Evolutionary conservation across 208 protist genomes (phyloP).

Genomic region (Leishmania mexicana): DNA sequence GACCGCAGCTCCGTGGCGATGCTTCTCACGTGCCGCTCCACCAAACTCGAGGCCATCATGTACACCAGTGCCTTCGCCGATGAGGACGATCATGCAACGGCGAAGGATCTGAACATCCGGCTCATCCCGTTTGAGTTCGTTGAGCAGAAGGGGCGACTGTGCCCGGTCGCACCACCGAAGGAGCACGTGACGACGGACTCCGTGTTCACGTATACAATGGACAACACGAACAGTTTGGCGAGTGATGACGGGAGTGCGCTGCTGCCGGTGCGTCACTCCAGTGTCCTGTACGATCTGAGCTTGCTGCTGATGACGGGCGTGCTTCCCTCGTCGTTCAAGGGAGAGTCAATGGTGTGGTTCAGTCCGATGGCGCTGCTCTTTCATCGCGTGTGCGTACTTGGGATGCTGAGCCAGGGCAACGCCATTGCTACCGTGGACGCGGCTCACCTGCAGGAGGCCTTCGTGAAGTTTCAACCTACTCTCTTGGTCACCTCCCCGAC

Average conservation of each 20-base stretch:
- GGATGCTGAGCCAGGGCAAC: conserved; percentile 73
- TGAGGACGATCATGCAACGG: conserved; percentile 54
- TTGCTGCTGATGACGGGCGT: conserved; percentile 64
- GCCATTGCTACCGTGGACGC: conserved; percentile 58
- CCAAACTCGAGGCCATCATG: conserved; percentile 75
- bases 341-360: conserved; percentile 81
- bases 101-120: conserved; percentile 82
- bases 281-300: conserved; percentile 68
- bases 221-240: conserved; percentile 51
- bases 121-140: conserved; percentile 71
- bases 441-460: conserved; percentile 48
- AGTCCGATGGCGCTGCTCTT: conserved; percentile 74
- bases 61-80: conserved; percentile 59
- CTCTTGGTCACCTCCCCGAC: conserved; percentile 70
- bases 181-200: conserved; percentile 33
- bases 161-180: conserved; percentile 26
- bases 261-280: conserved; percentile 63
- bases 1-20: conserved; percentile 59
- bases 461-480: conserved; percentile 68
- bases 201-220: conserved; percentile 69
- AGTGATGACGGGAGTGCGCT: conserved; percentile 28
- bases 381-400: conserved; percentile 72
- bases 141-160: conserved; percentile 56
- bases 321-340: conserved; percentile 54
- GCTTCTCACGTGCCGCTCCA: conserved; percentile 81